phyloP scores from a whole-genome alignment of 331 rosid species.

The Saraca asoca region DNA sequence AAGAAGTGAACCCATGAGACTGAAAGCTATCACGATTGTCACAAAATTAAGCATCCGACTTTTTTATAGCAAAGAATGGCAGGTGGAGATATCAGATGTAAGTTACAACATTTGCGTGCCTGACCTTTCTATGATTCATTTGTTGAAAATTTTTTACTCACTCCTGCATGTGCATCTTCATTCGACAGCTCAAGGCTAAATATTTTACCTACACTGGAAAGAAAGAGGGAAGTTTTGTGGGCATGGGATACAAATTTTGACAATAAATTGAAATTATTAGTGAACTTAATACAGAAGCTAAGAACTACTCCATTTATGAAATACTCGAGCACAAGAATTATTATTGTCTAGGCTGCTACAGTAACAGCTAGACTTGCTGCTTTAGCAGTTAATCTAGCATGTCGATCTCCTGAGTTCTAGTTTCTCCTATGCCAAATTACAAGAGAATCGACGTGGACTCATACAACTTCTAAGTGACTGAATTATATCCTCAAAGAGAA shows the following conservation, averaged over 20 bases:
- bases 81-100: background rate
- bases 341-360: constrained; percentile 10
- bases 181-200: background rate
- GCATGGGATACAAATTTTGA: background rate
- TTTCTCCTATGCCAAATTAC: constrained; percentile 34
- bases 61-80: too few species aligned
- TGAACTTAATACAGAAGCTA: constrained; percentile 20
- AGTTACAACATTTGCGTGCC: background rate
- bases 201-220: background rate
- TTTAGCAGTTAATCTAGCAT: constrained; percentile 21
- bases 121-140: background rate
- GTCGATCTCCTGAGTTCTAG: constrained; percentile 17
- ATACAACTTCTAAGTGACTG: constrained; percentile 37
- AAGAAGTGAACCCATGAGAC: background rate
- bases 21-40: background rate
- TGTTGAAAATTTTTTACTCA: background rate
- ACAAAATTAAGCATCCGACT: constrained; percentile 3
- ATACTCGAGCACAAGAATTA: constrained; percentile 15
- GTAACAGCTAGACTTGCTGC: constrained; percentile 15
- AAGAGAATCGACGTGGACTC: constrained; percentile 23
- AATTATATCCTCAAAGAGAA: constrained; percentile 52
- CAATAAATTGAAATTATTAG: constrained; percentile 11
- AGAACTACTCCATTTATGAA: constrained; percentile 20
- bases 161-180: background rate
- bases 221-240: constrained; percentile 21